Base-by-base conservation (phyloP, 2,329 filamentous ascomycete genomes). In the Aspergillus sp. region DNA sequence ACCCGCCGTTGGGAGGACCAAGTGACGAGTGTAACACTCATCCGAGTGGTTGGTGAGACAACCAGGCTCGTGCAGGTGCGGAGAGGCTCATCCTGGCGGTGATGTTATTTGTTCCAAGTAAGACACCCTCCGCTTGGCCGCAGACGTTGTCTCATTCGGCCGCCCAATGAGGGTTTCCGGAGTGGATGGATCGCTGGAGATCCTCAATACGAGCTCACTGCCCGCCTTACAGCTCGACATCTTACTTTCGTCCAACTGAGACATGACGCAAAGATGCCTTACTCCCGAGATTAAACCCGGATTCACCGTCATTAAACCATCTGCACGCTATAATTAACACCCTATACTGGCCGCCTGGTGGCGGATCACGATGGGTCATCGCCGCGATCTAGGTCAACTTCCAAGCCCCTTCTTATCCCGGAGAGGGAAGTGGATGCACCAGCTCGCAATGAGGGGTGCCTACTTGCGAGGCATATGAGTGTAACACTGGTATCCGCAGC, bases 231-330 rank as follows among this genome's bases (percentile, higher is more conserved):
- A 53, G 50, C 52, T 30, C 21, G 17, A 28, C 39, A 6, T 5
- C 47, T 32, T 28, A 12, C 41, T 28, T 25, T 36, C 52, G 17
- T 21, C 23, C 52, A 55, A 45, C 39, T 55, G 53, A 55, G 53
- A 55, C 53, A 55, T 55, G 53, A 55, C 53, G 53, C 39, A 55
- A 47, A 47, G 28, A 55, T 45, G 53, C 53, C 53, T 55, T 55
- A 55, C 53, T 55, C 17, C 41, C 39, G 15, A 45, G 21, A 30
- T 28, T 28, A 28, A 55, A 55, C 38, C 53, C 28, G 25, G 39
- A 25, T 47, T 55, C 53, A 50, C 47, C 47, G 47, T 50, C 25
- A 50, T 50, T 55, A 32, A 32, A 17, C 39, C 32, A 36, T 30
- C 30, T 55, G 38, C 52, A 45, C 17, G 36, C 38, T 45, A 50